Conservation (phyloP, 1,139 yeast genomes). For the Protomyces arabidopsidicola region DNA sequence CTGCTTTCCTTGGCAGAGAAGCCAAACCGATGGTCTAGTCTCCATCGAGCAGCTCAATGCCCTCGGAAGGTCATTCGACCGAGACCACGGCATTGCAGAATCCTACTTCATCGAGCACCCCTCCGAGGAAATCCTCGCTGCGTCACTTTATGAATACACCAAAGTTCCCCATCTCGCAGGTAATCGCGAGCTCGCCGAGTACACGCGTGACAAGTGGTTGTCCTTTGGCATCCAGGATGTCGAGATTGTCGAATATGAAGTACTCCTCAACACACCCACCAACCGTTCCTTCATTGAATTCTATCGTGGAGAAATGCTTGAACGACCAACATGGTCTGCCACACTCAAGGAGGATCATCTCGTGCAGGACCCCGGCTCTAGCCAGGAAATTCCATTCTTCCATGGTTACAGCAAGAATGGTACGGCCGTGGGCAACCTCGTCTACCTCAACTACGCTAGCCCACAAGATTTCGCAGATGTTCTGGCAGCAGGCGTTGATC, state of each 20-base stretch:
- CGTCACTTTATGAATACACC: slow-evolving; percentile 49
- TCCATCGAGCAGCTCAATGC: neutral
- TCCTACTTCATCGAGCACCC: slow-evolving; percentile 9
- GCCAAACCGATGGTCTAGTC: neutral
- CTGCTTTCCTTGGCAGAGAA: neutral
- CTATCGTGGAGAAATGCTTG: slow-evolving; percentile 42
- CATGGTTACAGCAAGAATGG: slow-evolving; percentile 69
- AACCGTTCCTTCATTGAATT: slow-evolving; percentile 43
- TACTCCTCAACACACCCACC: slow-evolving; percentile 57
- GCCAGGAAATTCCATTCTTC: slow-evolving; percentile 47
- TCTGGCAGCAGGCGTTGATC: slow-evolving; percentile 46
- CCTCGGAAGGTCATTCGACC: slow-evolving; percentile 1
- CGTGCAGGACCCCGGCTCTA: slow-evolving; percentile 58
- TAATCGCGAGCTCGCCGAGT: slow-evolving; percentile 57
- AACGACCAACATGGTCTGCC: slow-evolving; percentile 53
- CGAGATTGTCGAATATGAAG: slow-evolving; percentile 54
- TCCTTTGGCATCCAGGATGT: slow-evolving; percentile 54
- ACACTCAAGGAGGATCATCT: slow-evolving; percentile 66
- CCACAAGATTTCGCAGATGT: slow-evolving; percentile 51
- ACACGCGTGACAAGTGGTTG: slow-evolving; percentile 57
- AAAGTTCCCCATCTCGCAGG: slow-evolving; percentile 62
- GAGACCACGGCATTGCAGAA: slow-evolving; percentile 8
- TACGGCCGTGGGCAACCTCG: slow-evolving; percentile 54
- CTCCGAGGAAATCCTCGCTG: slow-evolving; percentile 5
- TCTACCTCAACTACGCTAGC: slow-evolving; percentile 62